Evolutionary conservation across 169 alveolate species (phyloP).

Genomic region (Perkinsus chesapeaki): DNA sequence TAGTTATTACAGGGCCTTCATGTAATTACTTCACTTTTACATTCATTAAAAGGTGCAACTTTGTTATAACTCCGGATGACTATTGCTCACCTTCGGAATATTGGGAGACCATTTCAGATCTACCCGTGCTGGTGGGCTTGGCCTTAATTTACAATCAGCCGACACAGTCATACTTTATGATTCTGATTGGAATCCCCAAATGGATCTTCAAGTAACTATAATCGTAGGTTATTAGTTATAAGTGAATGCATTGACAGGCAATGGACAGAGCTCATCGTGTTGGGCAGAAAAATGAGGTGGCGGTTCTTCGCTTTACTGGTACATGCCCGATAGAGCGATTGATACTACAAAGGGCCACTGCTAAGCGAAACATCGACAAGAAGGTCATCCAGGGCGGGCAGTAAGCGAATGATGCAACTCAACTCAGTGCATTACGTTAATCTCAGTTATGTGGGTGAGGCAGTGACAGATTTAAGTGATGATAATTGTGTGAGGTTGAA

Average conservation of each 20-base stretch:
- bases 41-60: no score
- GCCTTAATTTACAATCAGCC: conserved; percentile 85
- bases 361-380: background rate
- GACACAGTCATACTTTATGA: conserved; percentile 92
- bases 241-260: conserved; percentile 63
- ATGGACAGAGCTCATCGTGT: conserved; percentile 88
- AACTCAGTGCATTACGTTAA: no score
- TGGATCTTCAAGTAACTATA: conserved; percentile 68
- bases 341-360: background rate
- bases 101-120: conserved; percentile 51
- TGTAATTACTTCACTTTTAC: no score
- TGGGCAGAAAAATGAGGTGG: conserved; percentile 84
- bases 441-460: background rate
- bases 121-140: conserved; percentile 77
- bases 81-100: no score
- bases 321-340: background rate
- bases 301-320: background rate
- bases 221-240: no score
- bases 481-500: background rate
- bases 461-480: background rate
- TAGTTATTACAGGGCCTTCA: no score
- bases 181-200: conserved; percentile 89
- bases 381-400: background rate
- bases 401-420: background rate
- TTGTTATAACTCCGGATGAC: background rate